Percentiles rank a stretch among this genome's conserved stretches.
Evolutionary conservation across 2,329 filamentous ascomycete genomes (phyloP).

Genomic region (Stagonosporopsis rhizophila): DNA sequence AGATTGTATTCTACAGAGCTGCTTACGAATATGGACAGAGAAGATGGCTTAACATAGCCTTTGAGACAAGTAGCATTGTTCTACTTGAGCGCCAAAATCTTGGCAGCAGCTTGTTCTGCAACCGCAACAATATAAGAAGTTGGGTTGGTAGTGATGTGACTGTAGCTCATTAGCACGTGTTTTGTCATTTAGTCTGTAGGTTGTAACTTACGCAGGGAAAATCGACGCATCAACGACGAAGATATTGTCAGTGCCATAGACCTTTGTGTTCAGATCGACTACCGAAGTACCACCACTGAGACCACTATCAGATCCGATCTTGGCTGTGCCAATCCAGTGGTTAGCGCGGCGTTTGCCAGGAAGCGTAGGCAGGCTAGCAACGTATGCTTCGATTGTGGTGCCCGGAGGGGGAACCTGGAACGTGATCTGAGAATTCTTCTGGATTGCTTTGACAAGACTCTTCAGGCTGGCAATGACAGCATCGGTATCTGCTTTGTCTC

Average conservation of each 20-base stretch:
- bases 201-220: conserved; percentile 49
- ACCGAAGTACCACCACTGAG: conserved; percentile 54
- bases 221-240: conserved; percentile 58
- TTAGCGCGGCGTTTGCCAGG: conserved; percentile 52
- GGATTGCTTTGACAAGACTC: conserved; percentile 63
- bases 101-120: conserved; percentile 49
- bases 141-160: conserved; percentile 48
- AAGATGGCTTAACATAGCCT: neutral
- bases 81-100: conserved; percentile 43
- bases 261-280: conserved; percentile 59
- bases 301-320: conserved; percentile 57
- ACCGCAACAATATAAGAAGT: conserved; percentile 47
- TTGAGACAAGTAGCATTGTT: neutral
- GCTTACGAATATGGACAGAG: conserved; percentile 14
- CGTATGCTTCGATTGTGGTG: conserved; percentile 63
- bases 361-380: conserved; percentile 55
- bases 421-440: conserved; percentile 62
- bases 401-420: conserved; percentile 61
- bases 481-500: conserved; percentile 63
- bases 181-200: too few relatives aligned
- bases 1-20: conserved; percentile 8
- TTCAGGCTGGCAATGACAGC: conserved; percentile 71
- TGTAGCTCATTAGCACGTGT: conserved; percentile 25
- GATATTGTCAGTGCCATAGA: conserved; percentile 56
- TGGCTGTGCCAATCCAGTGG: conserved; percentile 64